Base-by-base conservation (phyloP, 2,329 filamentous ascomycete species). In the Fonsecaea erecta region DNA sequence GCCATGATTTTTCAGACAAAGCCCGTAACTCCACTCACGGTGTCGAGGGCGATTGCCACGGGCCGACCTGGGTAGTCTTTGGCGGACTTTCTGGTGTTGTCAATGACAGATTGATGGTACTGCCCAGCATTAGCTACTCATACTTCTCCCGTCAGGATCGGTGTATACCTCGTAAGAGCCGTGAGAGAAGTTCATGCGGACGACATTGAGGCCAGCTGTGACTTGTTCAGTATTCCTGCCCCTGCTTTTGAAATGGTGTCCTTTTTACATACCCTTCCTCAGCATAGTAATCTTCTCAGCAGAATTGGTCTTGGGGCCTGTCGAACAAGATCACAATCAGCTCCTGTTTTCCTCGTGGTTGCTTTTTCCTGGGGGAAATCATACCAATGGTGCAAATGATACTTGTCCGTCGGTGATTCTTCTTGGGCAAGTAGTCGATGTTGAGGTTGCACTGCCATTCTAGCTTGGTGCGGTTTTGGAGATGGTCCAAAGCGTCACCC, bases 111-210 rank as follows among this genome's bases (percentile, higher is more conserved):
- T 86, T 98, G 92, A 84, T 96, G 93, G 84, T 97, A 99, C 83
- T 93, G 66, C 14, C 59, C 28, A 55, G 52, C 12, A 57, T 70
- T 62, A 67, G 69, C 73, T 61, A 72, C 57, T 46, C 11, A 18
- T 37, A 52, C 37, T 18, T 32, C 62, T 43, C 21, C 48, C 30
- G 28, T 30, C 59, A 40, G 11, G 9, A 60, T 55, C 46, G 21
- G 5, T 54, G 68, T 74, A 67, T 76, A 85, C 83, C 78, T 90
- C 93, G 81, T 98, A 95, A 72, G 89, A 90, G 75, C 92, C 92
- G 81, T 96, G 92, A 71, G 91, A 97, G 80, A 98, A 98, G 90
- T 99, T 99, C 95, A 99, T 99, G 83, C 95, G 94, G 73, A 98
- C 95, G 73, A 99, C 93, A 82, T 98, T 98, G 75, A 98, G 89